phyloP scores from a whole-genome alignment of 2,329 filamentous ascomycete genomes.

The Trichoderma sp. region DNA sequence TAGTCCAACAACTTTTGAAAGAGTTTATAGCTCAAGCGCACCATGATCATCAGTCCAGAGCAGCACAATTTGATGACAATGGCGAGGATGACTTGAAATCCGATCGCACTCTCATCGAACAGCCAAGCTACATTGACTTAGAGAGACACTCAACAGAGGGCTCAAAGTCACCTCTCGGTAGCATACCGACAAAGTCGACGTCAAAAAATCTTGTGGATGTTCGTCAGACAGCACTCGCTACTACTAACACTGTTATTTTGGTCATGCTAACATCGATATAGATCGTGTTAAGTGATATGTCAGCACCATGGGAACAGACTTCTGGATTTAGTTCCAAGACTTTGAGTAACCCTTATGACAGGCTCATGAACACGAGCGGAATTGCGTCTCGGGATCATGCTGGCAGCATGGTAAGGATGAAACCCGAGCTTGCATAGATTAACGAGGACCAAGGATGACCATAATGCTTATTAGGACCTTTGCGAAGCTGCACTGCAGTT shows the following conservation, averaged over 20 bases:
- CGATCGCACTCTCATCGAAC: slow-evolving; percentile 35
- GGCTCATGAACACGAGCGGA: slow-evolving; percentile 99
- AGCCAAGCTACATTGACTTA: slow-evolving; percentile 66
- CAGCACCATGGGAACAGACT: slow-evolving; percentile 87
- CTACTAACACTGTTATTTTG: not conserved
- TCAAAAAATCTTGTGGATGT: slow-evolving; percentile 63
- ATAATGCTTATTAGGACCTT: slow-evolving; percentile 66
- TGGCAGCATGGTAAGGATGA: slow-evolving; percentile 82
- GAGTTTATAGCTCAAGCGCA: slow-evolving; percentile 68
- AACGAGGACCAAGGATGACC: not conserved
- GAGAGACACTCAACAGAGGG: slow-evolving; percentile 50
- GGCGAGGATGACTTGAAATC: slow-evolving; percentile 18
- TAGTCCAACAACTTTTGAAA: slow-evolving; percentile 75
- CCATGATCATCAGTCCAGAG: slow-evolving; percentile 27
- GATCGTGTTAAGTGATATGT: slow-evolving; percentile 98
- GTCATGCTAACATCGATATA: slow-evolving; percentile 32
- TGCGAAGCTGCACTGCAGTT: slow-evolving; percentile 85
- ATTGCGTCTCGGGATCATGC: slow-evolving; percentile 83
- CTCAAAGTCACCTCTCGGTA: slow-evolving; percentile 41
- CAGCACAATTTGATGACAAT: slow-evolving; percentile 28
- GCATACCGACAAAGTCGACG: not conserved
- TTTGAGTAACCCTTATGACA: slow-evolving; percentile 92
- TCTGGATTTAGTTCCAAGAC: slow-evolving; percentile 79
- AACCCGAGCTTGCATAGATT: not conserved
- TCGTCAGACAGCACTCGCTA: slow-evolving; percentile 33